phyloP scores from a whole-genome alignment of 306 rosid genomes.

The Gillenia trifoliata region DNA sequence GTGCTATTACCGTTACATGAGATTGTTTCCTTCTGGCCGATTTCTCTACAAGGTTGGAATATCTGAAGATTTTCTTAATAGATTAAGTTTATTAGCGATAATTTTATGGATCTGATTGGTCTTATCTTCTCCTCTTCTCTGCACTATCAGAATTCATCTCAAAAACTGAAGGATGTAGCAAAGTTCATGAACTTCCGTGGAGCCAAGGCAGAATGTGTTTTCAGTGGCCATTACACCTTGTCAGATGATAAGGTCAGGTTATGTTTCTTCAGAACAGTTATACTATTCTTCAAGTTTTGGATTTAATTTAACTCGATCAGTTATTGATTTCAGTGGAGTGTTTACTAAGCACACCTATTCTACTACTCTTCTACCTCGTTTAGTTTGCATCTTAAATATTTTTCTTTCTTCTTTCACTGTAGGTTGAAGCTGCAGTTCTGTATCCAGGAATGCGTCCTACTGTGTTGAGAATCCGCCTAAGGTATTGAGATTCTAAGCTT shows the following conservation, averaged over 20 bases:
- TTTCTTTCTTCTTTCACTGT: slow-evolving; percentile 25
- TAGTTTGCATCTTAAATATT: slow-evolving; percentile 19
- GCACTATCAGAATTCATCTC: slow-evolving; percentile 73
- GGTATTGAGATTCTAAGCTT: slow-evolving; percentile 37
- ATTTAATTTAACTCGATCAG: not conserved
- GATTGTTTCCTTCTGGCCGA: slow-evolving; percentile 83
- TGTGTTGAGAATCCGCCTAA: slow-evolving; percentile 82
- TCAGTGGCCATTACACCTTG: slow-evolving; percentile 82
- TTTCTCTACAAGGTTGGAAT: slow-evolving; percentile 80
- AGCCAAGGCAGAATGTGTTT: slow-evolving; percentile 56
- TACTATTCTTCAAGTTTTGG: not conserved
- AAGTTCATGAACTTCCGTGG: slow-evolving; percentile 84
- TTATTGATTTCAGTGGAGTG: not conserved
- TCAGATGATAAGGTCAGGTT: slow-evolving; percentile 73
- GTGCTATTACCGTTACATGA: slow-evolving; percentile 85
- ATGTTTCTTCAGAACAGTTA: not conserved
- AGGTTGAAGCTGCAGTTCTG: slow-evolving; percentile 95
- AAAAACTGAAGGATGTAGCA: slow-evolving; percentile 74
- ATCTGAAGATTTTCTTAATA: slow-evolving; percentile 8
- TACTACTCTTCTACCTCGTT: not conserved
- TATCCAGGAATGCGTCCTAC: slow-evolving; percentile 90
- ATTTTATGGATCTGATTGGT: slow-evolving; percentile 20
- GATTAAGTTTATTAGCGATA: not conserved
- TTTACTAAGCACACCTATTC: not conserved
- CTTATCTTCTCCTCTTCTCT: slow-evolving; percentile 16